Base-by-base conservation (phyloP, 1,284 basidiomycete species). In the Trichosporon inkin region DNA sequence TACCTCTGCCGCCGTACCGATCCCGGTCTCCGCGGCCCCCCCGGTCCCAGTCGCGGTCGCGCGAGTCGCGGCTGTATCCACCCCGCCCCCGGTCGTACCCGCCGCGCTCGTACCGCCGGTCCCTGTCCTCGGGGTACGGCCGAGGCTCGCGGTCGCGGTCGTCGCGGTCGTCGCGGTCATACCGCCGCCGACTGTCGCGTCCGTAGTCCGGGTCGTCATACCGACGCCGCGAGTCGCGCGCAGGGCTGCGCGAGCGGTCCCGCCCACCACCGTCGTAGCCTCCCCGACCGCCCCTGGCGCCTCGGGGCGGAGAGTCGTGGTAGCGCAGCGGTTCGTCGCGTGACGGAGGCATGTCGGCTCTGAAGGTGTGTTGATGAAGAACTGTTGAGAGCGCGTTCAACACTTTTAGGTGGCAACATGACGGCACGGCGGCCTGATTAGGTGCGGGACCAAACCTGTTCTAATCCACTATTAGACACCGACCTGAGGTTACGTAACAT, bases 91-190 rank as follows among this genome's bases (percentile, higher is more conserved):
- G 13, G 16, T 54, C 40, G 40, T 53, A 17, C 4, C 53, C 22
- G 13, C 39, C 73, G 66, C 74, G 69, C 66, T 79, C 76, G 32
- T 62, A 51, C 39, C 66, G 68, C 14, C 56, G 57, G 71, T 79
- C 67, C 70, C 80, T 32, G 28, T 32, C 28, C 28, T 32, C 28
- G 28, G 28, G 5, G 28, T 32, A 32, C 28, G 28, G 8, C 28
- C 28, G 28, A 8, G 4, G 68, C 71, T 81, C 78, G 69, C 78
- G 66, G 38, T 80, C 77, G 61, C 74, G 68, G 14, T 62, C 55
- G 35, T 51, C 22, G 19, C 59, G 52, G 34, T 59, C 58, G 36
- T 57, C 24, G 11, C 62, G 39, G n/a, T 62, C 60, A 35, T 62
- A 55, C 7, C 55, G 40, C 14, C 55, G 32, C 16, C 41, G 34